Evolutionary conservation across 495 filamentous ascomycete genomes (phyloP), one percentile per base, ranked within the genome.

Genomic region (Lasiosphaeris hirsuta): DNA sequence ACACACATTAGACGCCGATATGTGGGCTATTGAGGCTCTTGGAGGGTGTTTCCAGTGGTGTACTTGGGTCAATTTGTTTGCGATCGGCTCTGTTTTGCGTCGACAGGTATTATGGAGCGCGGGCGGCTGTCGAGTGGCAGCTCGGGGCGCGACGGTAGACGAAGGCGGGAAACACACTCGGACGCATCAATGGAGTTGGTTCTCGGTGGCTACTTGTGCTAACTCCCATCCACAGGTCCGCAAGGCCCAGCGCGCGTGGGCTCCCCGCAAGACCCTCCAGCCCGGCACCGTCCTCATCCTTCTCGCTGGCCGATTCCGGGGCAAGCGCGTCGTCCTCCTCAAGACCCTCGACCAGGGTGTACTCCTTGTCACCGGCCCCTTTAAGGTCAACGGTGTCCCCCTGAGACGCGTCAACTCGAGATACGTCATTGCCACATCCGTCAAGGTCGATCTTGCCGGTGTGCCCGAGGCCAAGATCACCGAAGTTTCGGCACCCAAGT

Each of bases 311-410:
- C 94, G 95, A 72, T 99, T 97, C 90, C 94, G 95, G 69, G 95
- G 95, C 82, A 97, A 97, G 90, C 95, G 95, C 73, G 95, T 99
- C 70, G 81, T 99, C 72, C 92, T 96, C 76, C 89, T 99, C 75
- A 97, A 97, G 84, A 82, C 86, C 79, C 91, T 99, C 72, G 79
- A 87, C 69, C 89, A 96, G 81, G 95, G 95, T 78, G 89, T 97
- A 61, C 91, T 99, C 72, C 90, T 99, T 70, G 89, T 99, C 64
- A 99, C 95, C 70, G 95, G 95, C 65, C 95, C 95, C 71, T 99
- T 97, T 88, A 97, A 96, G 87, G 87, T 97, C 82, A 99, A 99
- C 81, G 95, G 95, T 78, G 95, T 99, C 60, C 95, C 95, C 60
- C 88, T 99, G 69, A 87, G 95, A 75, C 85, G 95, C 77, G 94